Evolutionary conservation across 1,284 basidiomycete species (phyloP), one percentile per base, ranked within the genome.

Genomic region (Apiotrichum sp.): DNA sequence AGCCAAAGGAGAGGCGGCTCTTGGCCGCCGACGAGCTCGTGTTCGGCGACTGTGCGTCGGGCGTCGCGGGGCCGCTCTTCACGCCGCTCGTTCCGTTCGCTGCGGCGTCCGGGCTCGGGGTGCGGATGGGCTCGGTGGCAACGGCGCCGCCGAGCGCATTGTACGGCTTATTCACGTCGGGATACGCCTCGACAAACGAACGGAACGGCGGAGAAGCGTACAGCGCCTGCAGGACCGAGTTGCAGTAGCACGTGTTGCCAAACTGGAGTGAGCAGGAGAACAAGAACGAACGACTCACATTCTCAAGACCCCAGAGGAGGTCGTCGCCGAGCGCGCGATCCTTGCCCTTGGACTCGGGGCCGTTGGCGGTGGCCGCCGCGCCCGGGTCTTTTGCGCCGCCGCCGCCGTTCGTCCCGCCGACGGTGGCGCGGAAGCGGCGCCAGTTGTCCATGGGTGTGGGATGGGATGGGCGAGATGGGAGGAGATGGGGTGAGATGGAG

Each of bases 181-280:
- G 75, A 58, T 84, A 81, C 49, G 84, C 80, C 48, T 84, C 80
- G 60, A 91, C 78, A 56, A 88, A 85, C 44, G 88, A 83, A 41
- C 88, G 81, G 69, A 92, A 89, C 0, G 88, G 87, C n/a, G 80
- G 75, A 64, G 88, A 89, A 64, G 87, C 88, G 77, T 97, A 98
- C 53, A 98, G 84, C 0, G 95, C 87, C 75, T 98, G 95, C 9
- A 98, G 82, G 33, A 98, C 90, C 14, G 95, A 98, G 78, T 98
- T 98, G 79, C 89, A 93, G 76, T 98, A 98, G 78, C 88, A 89
- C 35, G 87, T 89, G 73, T 89, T 89, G 45, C 87, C 87, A 76
- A 88, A 88, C 85, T 88, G 64, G 54, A 4, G 14, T 35, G 13
- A 36, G 48, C 46, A 49, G 34, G 43, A 46, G 32, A 35, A 54